Base-by-base conservation (phyloP, 345 rosid species). In the Arabidopsis thaliana region DNA sequence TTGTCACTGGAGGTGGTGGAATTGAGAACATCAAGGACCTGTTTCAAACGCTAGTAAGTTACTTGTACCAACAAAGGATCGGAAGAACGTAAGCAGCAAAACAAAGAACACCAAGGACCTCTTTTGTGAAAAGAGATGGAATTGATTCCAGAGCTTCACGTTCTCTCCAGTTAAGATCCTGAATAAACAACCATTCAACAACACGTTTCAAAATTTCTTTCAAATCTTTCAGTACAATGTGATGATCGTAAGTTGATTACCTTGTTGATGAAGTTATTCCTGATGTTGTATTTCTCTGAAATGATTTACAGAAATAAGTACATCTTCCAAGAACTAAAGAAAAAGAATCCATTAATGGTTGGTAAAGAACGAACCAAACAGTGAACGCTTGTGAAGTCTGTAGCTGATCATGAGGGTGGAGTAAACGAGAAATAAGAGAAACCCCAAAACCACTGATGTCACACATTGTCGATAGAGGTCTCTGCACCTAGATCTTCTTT, bases 101-200 rank as follows among this genome's bases (percentile, higher is more conserved):
- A 59, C 67, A 20, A 57, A 50, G 38, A 79, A 28, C 32, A 28
- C 32, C 32, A 28, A 28, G 32, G 32, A 28, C 97, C 89, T 91
- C 98, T 80, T 88, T 84, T 0, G 91, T 79, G 83, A 91, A 80
- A 76, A 94, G 74, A 57, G 88, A 70, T 52, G 73, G 87, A 45
- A 90, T 49, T 51, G 85, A 83, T 73, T 85, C 77, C 69, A 85
- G 20, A 33, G 91, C 91, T 70, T 83, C 73, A 67, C 68, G 78
- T 65, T 91, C 93, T 76, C 96, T 89, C 98, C 96, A 94, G 81
- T 83, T 79, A 78, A 81, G 62, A 53, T 72, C 84, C 98, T 93
- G 87, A 77, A 36, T 28, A 83, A 46, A 24, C 32, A 73, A 7
- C 22, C 63, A 76, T 72, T 58, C 74, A 70, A 70, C 8, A 58